Evolutionary conservation across 1,284 basidiomycete species (phyloP), one percentile per base, ranked within the genome.

Genomic region (Ganoderma lingzhi): DNA sequence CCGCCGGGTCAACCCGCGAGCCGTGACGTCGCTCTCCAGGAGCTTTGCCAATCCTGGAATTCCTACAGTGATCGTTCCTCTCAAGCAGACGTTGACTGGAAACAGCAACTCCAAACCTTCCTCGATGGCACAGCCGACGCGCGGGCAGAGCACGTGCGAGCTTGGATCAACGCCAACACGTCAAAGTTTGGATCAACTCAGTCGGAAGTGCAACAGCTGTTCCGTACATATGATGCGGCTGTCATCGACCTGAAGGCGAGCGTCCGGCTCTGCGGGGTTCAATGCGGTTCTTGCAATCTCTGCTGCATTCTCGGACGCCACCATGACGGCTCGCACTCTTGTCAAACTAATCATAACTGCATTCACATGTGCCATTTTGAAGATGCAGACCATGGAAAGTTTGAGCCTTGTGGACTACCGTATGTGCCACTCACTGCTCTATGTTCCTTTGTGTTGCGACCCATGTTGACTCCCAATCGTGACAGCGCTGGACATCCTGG

Each of bases 401-500:
- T 71, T 30, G 77, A 77, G 48, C 35, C 64, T 1, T 89, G 87
- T 75, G 82, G 83, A 14, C 79, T 86, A 71, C 81, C 78, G 88
- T 88, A 71, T 59, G 85, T 80, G 4, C 23, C 23, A 23, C 23
- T 23, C 23, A 23, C 23, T 23, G 23, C 14, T 19, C n/a, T 28
- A 39, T n/a, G 9, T 56, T 56, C 15, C 55, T 44, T 42, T 28
- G 3, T 61, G 2, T 8, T 42, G 10, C 28, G 6, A 39, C 2
- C 3, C 23, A 5, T 41, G 15, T 35, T 42, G 39, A 41, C 30
- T 60, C 17, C 53, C 41, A 28, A 14, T 23, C 14, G 32, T 53
- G 66, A 28, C 28, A 90, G 89, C 17, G 88, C 87, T 15, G 88
- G 90, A 0, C 89, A 90, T 69, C 76, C 82, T 10, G 86, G 87